Base-by-base conservation (phyloP, 2,329 filamentous ascomycete genomes). In the Neopestalotiopsis rosae region DNA sequence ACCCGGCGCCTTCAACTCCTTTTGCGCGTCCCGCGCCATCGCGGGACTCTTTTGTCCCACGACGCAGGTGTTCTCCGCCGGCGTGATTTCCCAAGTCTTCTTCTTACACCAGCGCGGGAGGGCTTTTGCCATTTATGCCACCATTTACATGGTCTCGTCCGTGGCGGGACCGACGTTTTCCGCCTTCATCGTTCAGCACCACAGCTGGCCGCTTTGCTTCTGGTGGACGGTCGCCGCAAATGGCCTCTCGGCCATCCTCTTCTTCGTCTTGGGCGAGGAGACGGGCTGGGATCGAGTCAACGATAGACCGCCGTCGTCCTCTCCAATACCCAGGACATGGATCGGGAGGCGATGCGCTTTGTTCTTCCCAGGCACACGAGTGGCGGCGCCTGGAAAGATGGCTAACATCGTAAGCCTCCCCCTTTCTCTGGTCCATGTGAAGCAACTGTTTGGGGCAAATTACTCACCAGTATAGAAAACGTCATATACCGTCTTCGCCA, bases 101-200 rank as follows among this genome's bases (percentile, higher is more conserved):
- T 66, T 58, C 28, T n/a, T 66, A 4, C 64, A 66, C 52, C 45
- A 66, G 30, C 42, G 64, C 24, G 64, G 64, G n/a, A 24, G 64
- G 4, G 64, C 64, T 2, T 66, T 66, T 64, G 34, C 34, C 13
- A 45, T 64, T 10, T 38, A 38, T 14, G 13, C n/a, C n/a, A 45
- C 34, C 40, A 40, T 38, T 13, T 28, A 38, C 14, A 64, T 38
- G 28, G 20, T 64, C 5, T 34, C 28, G 1, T n/a, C 61, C 12
- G 30, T 38, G 20, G 61, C 61, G 9, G 61, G 61, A 4, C 61
- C 61, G 20, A 64, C 61, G 7, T 64, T 64, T 20, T 45, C 61
- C 10, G 61, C 28, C 12, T 52, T 64, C 3, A 49, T 64, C 10
- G 40, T 38, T 28, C 28, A 28, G 20, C n/a, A 40, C 40, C 40